Evolutionary conservation across 768 basidiomycete species (phyloP), one percentile per base, ranked within the genome.

Genomic region (Mycena leptocephala): DNA sequence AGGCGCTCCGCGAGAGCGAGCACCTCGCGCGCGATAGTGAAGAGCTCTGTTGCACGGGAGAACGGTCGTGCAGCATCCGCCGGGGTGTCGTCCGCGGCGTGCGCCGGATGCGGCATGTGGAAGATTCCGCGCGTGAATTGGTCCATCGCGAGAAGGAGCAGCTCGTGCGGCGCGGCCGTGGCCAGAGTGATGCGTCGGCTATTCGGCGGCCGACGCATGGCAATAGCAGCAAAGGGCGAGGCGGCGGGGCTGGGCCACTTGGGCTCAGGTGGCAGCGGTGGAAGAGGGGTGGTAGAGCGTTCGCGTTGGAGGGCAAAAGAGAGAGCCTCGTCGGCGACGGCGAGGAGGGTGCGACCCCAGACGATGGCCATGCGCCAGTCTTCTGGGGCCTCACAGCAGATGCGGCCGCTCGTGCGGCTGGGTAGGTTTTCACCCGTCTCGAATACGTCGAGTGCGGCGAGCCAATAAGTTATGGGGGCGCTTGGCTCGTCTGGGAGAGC

Each of bases 311-410:
- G 81, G 11, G 83, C 78, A 28, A 86, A 81, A 28, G 84, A 79
- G 35, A 90, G 78, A 65, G 87, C 83, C 66, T 92, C 90, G 72
- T 92, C 91, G 18, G 92, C 90, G 75, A 95, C 84, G 64, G 87
- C 87, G 70, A 94, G 89, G 66, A 94, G 87, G 8, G 92, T 90
- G 77, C 93, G 90, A 1, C 93, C 93, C 92, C 92, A 93, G 63
- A 90, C 86, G 77, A 93, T 86, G 20, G 92, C 90, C 89, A 94
- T 90, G 35, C 90, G 89, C 93, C 93, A 95, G 82, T 94, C 92
- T 79, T 93, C 91, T 9, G 86, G 85, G 32, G 62, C 73, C 63
- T 82, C 81, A 55, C 78, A 81, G 18, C 78, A 81, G 20, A 80
- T 81, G 1, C 80, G 79, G 41, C 86, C 86, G 64, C 77, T 84